Evolutionary conservation across 257 asterid genomes (phyloP).

Genomic region (Solanum virginianum): DNA sequence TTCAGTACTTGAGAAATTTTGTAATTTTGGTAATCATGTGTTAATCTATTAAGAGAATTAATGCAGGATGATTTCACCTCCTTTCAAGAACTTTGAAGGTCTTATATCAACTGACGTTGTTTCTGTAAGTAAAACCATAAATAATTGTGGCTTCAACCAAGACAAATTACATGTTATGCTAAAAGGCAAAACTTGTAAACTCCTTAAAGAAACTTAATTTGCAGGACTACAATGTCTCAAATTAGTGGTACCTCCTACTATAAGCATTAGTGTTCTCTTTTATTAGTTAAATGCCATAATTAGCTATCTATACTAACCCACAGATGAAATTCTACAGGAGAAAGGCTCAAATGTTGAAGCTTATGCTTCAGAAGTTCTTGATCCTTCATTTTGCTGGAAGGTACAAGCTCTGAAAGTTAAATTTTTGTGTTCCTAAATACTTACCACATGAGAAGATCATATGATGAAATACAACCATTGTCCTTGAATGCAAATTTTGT

Average conservation of each 20-base stretch:
- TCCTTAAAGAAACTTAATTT: neutral
- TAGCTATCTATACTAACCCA: neutral
- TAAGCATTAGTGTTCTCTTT: neutral
- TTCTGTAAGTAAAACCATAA: slow-evolving; percentile 17
- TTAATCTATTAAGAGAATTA: neutral
- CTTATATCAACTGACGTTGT: slow-evolving; percentile 27
- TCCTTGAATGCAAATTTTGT: neutral
- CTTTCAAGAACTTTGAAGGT: slow-evolving; percentile 41
- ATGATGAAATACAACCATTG: neutral
- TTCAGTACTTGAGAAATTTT: neutral
- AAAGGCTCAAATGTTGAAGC: slow-evolving; percentile 42
- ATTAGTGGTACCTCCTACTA: neutral
- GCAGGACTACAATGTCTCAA: neutral
- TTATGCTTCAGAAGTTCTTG: slow-evolving; percentile 25
- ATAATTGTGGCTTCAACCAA: neutral
- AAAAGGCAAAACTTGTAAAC: neutral
- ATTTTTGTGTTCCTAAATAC: neutral
- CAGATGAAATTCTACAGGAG: slow-evolving; percentile 15
- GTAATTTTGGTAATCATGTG: neutral
- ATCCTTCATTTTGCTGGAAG: slow-evolving; percentile 50
- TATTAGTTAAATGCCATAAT: neutral
- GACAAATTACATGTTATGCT: neutral
- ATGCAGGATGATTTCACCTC: slow-evolving; percentile 52
- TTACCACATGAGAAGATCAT: neutral
- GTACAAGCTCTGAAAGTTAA: slow-evolving; percentile 10